These are phyloP conservation scores for Colletotrichum orbiculare DNA, from an alignment of 2,329 filamentous ascomycete species.

Conservation along the genomic window DNA sequence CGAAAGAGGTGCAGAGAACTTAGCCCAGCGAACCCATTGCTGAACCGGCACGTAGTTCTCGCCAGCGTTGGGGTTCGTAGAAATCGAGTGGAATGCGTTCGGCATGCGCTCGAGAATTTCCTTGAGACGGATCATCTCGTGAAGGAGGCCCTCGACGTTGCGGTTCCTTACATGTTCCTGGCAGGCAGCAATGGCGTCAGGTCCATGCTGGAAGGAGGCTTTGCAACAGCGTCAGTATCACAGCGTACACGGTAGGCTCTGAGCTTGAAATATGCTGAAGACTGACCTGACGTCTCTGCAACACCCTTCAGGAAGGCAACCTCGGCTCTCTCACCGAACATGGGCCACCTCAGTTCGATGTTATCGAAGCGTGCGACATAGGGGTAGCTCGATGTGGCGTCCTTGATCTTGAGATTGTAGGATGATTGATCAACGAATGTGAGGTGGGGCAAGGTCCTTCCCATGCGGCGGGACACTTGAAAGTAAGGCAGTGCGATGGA, in stretches of 20 bases:
- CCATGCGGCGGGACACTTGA: constrained; percentile 62
- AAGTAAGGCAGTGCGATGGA: constrained; percentile 61
- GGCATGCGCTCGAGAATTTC: constrained; percentile 65
- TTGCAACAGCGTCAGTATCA: not conserved
- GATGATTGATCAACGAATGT: constrained; percentile 65
- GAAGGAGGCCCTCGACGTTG: constrained; percentile 60
- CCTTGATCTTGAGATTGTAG: constrained; percentile 62
- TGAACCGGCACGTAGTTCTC: constrained; percentile 61
- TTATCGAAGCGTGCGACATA: constrained; percentile 64
- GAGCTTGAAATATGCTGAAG: not conserved
- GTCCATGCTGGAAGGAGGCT: constrained; percentile 62
- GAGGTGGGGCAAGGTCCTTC: constrained; percentile 61
- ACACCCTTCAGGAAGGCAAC: constrained; percentile 63
- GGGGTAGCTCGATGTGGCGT: constrained; percentile 59
- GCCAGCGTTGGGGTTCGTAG: constrained; percentile 61
- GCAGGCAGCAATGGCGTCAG: constrained; percentile 62
- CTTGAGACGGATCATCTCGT: constrained; percentile 62
- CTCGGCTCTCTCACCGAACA: constrained; percentile 63
- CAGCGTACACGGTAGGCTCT: not conserved
- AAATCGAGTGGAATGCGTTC: constrained; percentile 65
- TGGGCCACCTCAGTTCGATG: constrained; percentile 63
- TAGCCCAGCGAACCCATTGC: constrained; percentile 61
- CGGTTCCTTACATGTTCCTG: constrained; percentile 65
- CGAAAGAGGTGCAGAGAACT: constrained; percentile 62
- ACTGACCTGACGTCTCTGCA: constrained; percentile 56